Percentiles rank a stretch among this genome's conserved stretches.
Evolutionary conservation across 306 rosid species (phyloP).

Genomic region (Rosa persica): DNA sequence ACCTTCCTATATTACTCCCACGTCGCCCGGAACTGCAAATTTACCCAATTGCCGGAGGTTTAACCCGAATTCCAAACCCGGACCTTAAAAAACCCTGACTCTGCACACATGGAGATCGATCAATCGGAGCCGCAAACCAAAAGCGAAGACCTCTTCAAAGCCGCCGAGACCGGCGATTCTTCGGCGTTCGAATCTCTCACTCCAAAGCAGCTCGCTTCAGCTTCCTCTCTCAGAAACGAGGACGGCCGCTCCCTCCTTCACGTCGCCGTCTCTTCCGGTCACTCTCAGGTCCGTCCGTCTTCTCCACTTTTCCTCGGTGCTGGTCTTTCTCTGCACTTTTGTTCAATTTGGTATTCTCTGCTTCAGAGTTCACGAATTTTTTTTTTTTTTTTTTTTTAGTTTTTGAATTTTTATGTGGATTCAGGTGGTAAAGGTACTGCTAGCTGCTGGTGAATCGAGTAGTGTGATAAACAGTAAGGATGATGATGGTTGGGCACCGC

Average conservation of each 20-base stretch:
- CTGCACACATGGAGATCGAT: slow-evolving; percentile 59
- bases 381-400: no score
- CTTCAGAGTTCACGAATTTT: not conserved
- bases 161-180: slow-evolving; percentile 69
- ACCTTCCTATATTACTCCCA: not conserved
- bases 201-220: slow-evolving; percentile 43
- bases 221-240: slow-evolving; percentile 66
- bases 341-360: not conserved
- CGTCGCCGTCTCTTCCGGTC: slow-evolving; percentile 68
- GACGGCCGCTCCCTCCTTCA: slow-evolving; percentile 85
- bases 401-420: not conserved
- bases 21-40: not conserved
- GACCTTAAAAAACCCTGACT: not conserved
- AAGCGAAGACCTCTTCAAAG: slow-evolving; percentile 61
- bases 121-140: slow-evolving; percentile 27
- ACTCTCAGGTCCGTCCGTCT: slow-evolving; percentile 50
- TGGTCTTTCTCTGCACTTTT: not conserved
- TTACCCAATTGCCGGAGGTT: not conserved
- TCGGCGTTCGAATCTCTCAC: slow-evolving; percentile 50
- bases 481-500: slow-evolving; percentile 96
- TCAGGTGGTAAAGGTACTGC: slow-evolving; percentile 61
- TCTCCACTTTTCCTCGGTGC: not conserved
- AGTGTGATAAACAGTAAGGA: slow-evolving; percentile 58
- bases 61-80: not conserved
- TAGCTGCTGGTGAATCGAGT: slow-evolving; percentile 48